Percentiles rank a stretch among this genome's conserved stretches.
These are phyloP conservation scores for Melastoma candidum DNA, from an alignment of 441 rosid genomes.

Conservation along the genomic window DNA sequence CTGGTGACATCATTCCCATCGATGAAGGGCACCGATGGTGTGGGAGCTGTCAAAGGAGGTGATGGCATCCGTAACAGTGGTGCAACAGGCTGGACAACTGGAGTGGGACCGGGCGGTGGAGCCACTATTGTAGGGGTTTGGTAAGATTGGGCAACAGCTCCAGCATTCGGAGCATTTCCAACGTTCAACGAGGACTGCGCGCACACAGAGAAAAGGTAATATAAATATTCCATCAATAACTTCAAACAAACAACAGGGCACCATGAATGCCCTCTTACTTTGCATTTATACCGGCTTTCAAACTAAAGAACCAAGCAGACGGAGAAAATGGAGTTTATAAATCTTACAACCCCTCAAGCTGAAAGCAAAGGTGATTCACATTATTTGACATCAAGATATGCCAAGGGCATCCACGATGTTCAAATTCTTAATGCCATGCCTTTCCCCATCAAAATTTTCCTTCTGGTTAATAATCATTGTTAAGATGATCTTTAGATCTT, in stretches of 20 bases:
- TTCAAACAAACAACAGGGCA: constrained; percentile 3
- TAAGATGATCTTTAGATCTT: no score
- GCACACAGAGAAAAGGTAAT: constrained; percentile 6
- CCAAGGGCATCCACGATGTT: no score
- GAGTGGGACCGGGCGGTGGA: constrained; percentile 31
- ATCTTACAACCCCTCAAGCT: no score
- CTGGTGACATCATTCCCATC: constrained; percentile 33
- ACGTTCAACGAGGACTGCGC: constrained; percentile 56
- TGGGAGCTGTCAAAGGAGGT: constrained; percentile 33
- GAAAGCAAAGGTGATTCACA: no score
- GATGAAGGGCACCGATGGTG: constrained; percentile 37
- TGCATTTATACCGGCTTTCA: no score
- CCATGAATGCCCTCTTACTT: background rate
- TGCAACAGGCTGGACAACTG: constrained; percentile 25
- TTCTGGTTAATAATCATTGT: no score
- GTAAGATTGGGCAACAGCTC: constrained; percentile 35
- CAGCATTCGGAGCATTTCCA: constrained; percentile 37
- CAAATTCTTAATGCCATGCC: no score
- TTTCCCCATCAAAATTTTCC: no score
- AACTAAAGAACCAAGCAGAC: no score
- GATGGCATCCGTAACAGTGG: constrained; percentile 42
- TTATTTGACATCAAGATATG: no score
- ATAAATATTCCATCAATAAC: background rate
- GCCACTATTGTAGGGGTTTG: constrained; percentile 35
- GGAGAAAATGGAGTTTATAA: no score